These are phyloP conservation scores for Moelleriella libera DNA, from an alignment of 2,329 filamentous ascomycete genomes.

Conservation along the genomic window DNA sequence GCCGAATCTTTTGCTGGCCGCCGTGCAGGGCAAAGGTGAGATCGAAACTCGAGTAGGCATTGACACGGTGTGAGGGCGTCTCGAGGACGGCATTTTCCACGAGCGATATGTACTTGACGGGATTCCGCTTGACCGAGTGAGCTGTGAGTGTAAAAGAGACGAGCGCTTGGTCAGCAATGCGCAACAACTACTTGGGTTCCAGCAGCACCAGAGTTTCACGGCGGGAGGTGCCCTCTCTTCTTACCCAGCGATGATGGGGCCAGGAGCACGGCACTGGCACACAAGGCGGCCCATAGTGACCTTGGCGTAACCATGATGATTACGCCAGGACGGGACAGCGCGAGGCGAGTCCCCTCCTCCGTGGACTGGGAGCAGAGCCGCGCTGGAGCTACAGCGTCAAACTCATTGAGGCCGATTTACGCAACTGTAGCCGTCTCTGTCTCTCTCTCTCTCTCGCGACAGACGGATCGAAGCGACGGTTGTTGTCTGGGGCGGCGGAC, in stretches of 20 bases:
- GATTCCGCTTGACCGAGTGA: slow-evolving; percentile 61
- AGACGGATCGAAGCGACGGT: no score
- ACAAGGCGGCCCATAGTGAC: slow-evolving; percentile 9
- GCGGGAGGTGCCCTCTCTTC: neutral
- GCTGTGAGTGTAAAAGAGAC: slow-evolving; percentile 26
- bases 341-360: no score
- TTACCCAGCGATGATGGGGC: slow-evolving; percentile 10
- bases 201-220: neutral
- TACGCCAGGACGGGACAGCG: neutral
- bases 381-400: no score
- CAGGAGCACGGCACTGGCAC: slow-evolving; percentile 10
- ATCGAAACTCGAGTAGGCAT: slow-evolving; percentile 73
- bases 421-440: neutral
- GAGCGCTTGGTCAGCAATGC: neutral
- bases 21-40: slow-evolving; percentile 64
- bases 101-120: slow-evolving; percentile 58
- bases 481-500: no score
- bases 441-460: no score
- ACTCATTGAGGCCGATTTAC: no score
- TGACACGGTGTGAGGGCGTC: slow-evolving; percentile 63
- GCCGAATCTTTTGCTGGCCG: slow-evolving; percentile 54
- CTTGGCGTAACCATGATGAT: neutral
- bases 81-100: slow-evolving; percentile 66
- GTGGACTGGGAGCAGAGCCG: neutral
- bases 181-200: neutral